Evolutionary conservation across 192 early-diverging fungal genomes (phyloP).

Genomic region (Backusella westeae): DNA sequence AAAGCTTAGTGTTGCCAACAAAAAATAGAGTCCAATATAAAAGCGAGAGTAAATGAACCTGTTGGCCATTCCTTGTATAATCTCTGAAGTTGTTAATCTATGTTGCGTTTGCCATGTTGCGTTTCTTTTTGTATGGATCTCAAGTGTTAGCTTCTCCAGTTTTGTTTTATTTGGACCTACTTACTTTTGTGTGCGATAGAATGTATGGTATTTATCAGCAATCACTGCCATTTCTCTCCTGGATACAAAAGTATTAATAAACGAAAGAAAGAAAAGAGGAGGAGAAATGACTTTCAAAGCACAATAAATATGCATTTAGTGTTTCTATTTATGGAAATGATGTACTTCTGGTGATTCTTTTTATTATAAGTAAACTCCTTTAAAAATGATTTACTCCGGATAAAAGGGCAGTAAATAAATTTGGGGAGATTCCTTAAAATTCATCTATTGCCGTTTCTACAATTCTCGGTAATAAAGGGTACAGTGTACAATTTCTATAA

Average conservation of each 20-base stretch:
- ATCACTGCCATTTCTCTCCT: neutral
- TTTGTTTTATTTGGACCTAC: neutral
- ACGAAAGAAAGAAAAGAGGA: neutral
- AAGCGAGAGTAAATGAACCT: conserved; percentile 56
- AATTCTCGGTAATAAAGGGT: neutral
- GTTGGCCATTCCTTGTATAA: conserved; percentile 56
- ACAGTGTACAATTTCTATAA: neutral
- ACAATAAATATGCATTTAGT: neutral
- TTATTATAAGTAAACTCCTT: neutral
- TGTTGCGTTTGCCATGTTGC: conserved; percentile 43
- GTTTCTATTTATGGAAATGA: neutral
- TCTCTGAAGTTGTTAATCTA: conserved; percentile 45
- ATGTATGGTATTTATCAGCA: conserved; percentile 3
- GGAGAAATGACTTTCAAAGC: neutral
- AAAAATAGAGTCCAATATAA: conserved; percentile 54
- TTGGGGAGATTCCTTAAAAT: neutral
- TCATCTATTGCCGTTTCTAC: neutral
- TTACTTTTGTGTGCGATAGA: neutral
- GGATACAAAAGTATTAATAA: neutral
- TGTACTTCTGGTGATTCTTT: neutral
- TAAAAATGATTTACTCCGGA: neutral
- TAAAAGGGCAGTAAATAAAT: neutral
- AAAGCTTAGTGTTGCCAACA: conserved; percentile 45
- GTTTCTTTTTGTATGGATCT: neutral
- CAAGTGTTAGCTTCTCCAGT: neutral